Evolutionary conservation across 2,329 filamentous ascomycete genomes (phyloP).

Genomic region (Penicillium polonicum): DNA sequence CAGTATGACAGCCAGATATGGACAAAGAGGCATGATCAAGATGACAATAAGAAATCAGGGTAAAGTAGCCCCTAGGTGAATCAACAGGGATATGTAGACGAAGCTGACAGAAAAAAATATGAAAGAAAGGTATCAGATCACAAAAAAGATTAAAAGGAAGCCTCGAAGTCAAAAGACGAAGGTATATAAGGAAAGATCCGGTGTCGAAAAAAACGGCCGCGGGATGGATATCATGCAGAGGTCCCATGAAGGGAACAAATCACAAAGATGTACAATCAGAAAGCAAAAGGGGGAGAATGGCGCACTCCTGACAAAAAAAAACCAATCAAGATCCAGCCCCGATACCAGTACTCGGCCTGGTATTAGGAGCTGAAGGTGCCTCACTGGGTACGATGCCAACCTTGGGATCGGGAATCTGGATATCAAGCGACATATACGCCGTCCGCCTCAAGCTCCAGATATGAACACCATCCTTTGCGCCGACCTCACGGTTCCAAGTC

Average conservation of each 20-base stretch:
- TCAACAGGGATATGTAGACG: slow-evolving; percentile 1
- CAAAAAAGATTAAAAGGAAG: slow-evolving; percentile 20
- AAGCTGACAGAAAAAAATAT: slow-evolving; percentile 9
- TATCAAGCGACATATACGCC: slow-evolving; percentile 72
- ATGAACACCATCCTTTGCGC: slow-evolving; percentile 62
- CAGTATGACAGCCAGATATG: neutral
- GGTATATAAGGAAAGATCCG: slow-evolving; percentile 3
- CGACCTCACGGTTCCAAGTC: slow-evolving; percentile 73
- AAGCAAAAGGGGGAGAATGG: neutral
- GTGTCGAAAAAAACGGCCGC: slow-evolving; percentile 10
- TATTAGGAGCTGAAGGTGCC: slow-evolving; percentile 35
- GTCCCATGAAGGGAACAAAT: slow-evolving; percentile 17
- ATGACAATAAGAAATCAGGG: slow-evolving; percentile 4
- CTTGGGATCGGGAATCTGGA: slow-evolving; percentile 53
- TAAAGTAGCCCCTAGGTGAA: neutral
- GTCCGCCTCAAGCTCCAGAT: slow-evolving; percentile 78
- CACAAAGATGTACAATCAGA: slow-evolving; percentile 22
- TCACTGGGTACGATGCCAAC: slow-evolving; percentile 46
- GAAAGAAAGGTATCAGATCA: slow-evolving; percentile 12
- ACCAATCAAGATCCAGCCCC: slow-evolving; percentile 16
- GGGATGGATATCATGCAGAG: slow-evolving; percentile 30
- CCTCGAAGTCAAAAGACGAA: slow-evolving; percentile 7
- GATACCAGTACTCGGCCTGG: slow-evolving; percentile 37
- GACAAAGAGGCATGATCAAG: slow-evolving; percentile 1
- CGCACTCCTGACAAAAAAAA: neutral